These are phyloP conservation scores for Apophysomyces trapeziformis DNA, from an alignment of 371 early-diverging fungal genomes.

Conservation along the genomic window DNA sequence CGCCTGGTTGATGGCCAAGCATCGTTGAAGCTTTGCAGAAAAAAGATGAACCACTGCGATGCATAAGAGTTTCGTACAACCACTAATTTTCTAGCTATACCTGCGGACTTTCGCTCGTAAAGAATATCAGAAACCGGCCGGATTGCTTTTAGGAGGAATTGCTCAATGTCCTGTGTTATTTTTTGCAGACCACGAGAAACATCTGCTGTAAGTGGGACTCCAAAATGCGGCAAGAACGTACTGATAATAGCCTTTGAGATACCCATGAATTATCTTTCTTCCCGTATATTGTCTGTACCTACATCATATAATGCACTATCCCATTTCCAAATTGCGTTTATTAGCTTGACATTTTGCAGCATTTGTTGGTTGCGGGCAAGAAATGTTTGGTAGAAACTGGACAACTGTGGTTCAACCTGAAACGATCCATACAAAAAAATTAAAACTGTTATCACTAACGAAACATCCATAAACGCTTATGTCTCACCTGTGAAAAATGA, in stretches of 20 bases:
- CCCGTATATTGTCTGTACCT: background rate
- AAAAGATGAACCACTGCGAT: background rate
- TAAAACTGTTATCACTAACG: background rate
- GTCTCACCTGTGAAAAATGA: background rate
- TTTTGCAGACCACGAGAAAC: background rate
- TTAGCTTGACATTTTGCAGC: background rate
- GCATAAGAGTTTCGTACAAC: background rate
- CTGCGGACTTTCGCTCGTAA: constrained; percentile 1
- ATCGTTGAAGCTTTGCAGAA: constrained; percentile 2
- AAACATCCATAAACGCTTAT: background rate
- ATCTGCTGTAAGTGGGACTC: background rate
- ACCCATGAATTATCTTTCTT: background rate
- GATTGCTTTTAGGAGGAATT: background rate
- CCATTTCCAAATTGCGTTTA: constrained; percentile 1
- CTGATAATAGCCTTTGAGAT: constrained; percentile 1
- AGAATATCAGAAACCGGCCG: background rate
- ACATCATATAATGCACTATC: constrained; percentile 1
- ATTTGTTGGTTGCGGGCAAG: background rate
- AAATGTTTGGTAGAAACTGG: background rate
- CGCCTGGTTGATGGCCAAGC: background rate
- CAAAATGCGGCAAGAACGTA: background rate
- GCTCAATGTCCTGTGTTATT: background rate
- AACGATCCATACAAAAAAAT: background rate
- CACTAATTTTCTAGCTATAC: background rate
- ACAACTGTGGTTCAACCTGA: background rate